phyloP scores from a whole-genome alignment of 169 alveolate genomes.

The Toxoplasma gondii region DNA sequence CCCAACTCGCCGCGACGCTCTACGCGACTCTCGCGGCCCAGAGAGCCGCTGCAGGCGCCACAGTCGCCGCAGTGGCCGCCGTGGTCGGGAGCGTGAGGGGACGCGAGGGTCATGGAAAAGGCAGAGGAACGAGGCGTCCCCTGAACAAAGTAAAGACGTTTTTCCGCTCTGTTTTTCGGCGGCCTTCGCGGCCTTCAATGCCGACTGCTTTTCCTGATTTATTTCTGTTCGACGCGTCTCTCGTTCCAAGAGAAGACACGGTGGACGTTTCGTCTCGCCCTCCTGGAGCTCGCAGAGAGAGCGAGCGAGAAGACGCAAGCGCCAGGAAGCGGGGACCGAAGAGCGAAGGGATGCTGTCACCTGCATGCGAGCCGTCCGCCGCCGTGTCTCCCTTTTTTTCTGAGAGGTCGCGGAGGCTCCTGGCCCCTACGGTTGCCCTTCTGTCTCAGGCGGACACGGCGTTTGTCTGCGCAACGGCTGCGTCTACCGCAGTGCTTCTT shows the following conservation, averaged over 20 bases:
- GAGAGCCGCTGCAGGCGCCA: not conserved
- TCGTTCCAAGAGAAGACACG: not conserved
- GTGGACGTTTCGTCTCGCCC: not conserved
- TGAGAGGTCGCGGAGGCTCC: not conserved
- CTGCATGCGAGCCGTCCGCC: not conserved
- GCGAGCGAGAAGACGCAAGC: not conserved
- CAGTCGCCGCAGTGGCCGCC: not conserved
- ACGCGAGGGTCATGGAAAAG: not conserved
- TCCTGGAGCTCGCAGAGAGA: not conserved
- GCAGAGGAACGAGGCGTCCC: not conserved
- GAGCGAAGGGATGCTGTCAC: not conserved
- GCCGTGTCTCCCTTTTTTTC: not conserved
- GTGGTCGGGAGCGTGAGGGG: not conserved
- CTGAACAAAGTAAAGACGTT: not conserved
- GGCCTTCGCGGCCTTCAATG: not conserved
- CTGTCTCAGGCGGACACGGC: not conserved
- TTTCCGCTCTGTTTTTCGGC: not conserved
- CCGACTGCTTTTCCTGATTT: not conserved
- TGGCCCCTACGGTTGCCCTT: not conserved
- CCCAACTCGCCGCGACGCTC: not conserved
- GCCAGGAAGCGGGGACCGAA: not conserved
- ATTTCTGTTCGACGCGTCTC: not conserved
- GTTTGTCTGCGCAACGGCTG: not conserved
- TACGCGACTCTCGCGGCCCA: not conserved
- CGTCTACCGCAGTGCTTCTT: not conserved